Base-by-base conservation (phyloP, 1,284 basidiomycete species). In the Ganoderma resinaceum region DNA sequence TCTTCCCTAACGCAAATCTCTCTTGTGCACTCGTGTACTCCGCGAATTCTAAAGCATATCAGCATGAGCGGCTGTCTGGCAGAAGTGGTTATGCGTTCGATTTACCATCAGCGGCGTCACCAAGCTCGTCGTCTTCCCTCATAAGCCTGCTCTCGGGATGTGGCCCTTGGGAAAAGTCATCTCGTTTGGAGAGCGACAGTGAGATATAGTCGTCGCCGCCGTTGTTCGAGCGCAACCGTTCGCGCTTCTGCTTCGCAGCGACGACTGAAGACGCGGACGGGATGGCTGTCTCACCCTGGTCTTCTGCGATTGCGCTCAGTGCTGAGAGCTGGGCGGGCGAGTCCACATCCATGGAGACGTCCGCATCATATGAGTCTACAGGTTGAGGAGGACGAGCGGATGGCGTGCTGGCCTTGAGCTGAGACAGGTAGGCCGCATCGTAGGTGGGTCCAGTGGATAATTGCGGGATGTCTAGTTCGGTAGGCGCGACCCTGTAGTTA, bases 1-100 rank as follows among this genome's bases (percentile, higher is more conserved):
- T 94, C 79, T 95, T 95, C 0, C 96, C 95, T 1, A 98, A 80
- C 0, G 95, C 93, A 67, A 98, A 91, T 40, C 92, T 84, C 70
- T 96, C 95, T 77, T 95, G 90, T 0, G 94, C 93, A 71, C 91
- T 95, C 0, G 97, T 98, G 76, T 90, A 98, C 72, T 95, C 94
- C 6, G 96, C 94, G 76, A 90, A 91, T 75, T 97, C 96, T 95
- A 73, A 9, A 59, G 23, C 7, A 16, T 0, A 23, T 2, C 4
- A 31, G n/a, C 29, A 18, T 58, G 4, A 66, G 33, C 9, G 8
- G 26, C 16, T 26, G 3, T 20, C 37, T 31, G 2, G 37, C 52
- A 59, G 9, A 4, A 23, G 40, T 26, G 38, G 9, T 40, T 55
- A 35, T 37, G 65, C 16, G 6, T 2, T 8, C 11, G 67, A 78